These are phyloP conservation scores for Volvox carteri DNA, from an alignment of 163 green algal genomes.

Conservation along the genomic window DNA sequence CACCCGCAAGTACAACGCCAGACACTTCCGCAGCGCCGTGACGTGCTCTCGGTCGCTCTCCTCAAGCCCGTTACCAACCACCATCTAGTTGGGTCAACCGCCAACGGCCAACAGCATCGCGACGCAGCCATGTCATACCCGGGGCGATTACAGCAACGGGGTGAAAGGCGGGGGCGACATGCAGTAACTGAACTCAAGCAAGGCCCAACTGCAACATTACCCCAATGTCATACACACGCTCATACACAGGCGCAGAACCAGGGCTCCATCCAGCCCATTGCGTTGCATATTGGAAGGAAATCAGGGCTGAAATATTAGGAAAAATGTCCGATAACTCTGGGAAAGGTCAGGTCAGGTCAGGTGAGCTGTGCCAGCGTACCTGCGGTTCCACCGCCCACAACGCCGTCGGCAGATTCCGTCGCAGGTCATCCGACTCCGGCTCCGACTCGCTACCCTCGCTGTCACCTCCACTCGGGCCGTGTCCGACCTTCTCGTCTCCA, in stretches of 20 bases:
- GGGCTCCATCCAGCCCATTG: no score
- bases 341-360: no score
- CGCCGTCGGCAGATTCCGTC: neutral
- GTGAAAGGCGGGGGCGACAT: no score
- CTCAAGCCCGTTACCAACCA: conserved; percentile 43
- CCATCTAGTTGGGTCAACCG: neutral
- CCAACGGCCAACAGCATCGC: neutral
- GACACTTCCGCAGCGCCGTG: conserved; percentile 32
- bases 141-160: no score
- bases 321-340: no score
- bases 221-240: no score
- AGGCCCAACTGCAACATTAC: no score
- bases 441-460: neutral
- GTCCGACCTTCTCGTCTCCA: neutral
- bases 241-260: no score
- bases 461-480: neutral
- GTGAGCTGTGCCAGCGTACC: neutral
- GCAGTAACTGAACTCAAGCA: no score
- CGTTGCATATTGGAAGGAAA: no score
- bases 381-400: conserved; percentile 14
- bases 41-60: conserved; percentile 24
- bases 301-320: no score
- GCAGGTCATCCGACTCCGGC: neutral
- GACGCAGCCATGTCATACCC: no score
- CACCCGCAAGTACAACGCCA: conserved; percentile 45